Percentiles rank a stretch among this genome's conserved stretches.
Evolutionary conservation across 2,329 filamentous ascomycete species (phyloP).

Genomic region (Fusarium heterosporum): DNA sequence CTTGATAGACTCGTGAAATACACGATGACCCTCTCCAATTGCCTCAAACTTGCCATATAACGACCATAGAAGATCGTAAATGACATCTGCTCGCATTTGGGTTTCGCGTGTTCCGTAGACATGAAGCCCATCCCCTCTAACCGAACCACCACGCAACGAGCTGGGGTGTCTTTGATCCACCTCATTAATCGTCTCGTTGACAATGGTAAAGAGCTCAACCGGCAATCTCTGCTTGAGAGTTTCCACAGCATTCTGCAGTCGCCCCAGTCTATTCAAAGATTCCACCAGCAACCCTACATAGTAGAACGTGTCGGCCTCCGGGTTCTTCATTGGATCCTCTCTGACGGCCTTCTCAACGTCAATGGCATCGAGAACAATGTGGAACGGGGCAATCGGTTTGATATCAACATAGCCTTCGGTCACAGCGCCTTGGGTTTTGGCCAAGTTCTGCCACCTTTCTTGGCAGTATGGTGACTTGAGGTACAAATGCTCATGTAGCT

Average conservation of each 20-base stretch:
- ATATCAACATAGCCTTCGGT: conserved; percentile 62
- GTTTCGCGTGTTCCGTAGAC: conserved; percentile 77
- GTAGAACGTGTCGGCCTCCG: conserved; percentile 93
- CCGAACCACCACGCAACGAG: conserved; percentile 70
- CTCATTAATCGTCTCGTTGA: conserved; percentile 94
- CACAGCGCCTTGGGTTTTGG: conserved; percentile 71
- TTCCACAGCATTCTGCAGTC: conserved; percentile 87
- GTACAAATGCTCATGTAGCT: conserved; percentile 96
- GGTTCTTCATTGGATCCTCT: conserved; percentile 92
- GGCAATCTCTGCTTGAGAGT: conserved; percentile 92
- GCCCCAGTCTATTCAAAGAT: conserved; percentile 87
- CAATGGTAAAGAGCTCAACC: conserved; percentile 91
- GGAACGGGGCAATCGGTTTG: conserved; percentile 64
- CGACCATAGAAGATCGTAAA: conserved; percentile 91
- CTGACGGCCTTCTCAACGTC: conserved; percentile 72
- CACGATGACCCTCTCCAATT: conserved; percentile 93
- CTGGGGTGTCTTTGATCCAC: conserved; percentile 94
- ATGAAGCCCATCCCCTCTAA: conserved; percentile 67
- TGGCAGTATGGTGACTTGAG: conserved; percentile 98
- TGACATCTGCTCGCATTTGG: conserved; percentile 82
- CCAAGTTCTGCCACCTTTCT: conserved; percentile 89
- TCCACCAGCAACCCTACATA: conserved; percentile 92
- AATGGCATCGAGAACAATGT: conserved; percentile 68
- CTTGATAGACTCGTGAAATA: conserved; percentile 91
- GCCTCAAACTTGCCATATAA: conserved; percentile 97